Evolutionary conservation across 2,329 filamentous ascomycete species (phyloP).

Genomic region (Phyllosticta citrichinensis): DNA sequence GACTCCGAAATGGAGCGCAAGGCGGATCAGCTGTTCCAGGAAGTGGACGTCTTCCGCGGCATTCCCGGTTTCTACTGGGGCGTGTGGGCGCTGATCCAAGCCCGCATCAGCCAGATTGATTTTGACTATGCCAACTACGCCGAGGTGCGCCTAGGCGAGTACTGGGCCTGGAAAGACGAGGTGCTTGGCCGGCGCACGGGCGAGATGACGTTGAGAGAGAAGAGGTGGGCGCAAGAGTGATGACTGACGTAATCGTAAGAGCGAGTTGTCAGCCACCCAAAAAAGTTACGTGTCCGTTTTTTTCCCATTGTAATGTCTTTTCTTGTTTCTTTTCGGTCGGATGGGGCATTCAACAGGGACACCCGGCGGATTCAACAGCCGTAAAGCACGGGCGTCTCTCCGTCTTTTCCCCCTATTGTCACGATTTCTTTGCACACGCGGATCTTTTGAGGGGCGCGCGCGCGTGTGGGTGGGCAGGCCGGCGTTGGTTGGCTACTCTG

Average conservation of each 20-base stretch:
- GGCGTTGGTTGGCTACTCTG: background rate
- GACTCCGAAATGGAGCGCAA: constrained; percentile 12
- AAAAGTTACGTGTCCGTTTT: background rate
- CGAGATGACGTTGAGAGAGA: constrained; percentile 64
- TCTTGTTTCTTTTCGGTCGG: background rate
- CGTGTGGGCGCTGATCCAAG: constrained; percentile 92
- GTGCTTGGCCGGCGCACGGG: constrained; percentile 51
- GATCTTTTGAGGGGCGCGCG: background rate
- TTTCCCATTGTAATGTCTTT: background rate
- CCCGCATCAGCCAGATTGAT: constrained; percentile 86
- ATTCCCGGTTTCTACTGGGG: constrained; percentile 87
- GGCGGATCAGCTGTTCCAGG: constrained; percentile 54
- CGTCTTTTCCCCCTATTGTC: background rate
- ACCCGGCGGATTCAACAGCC: background rate
- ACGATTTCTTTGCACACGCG: background rate
- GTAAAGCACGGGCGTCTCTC: background rate
- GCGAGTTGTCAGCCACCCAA: background rate
- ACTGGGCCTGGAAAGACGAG: constrained; percentile 83
- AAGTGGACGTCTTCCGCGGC: constrained; percentile 81
- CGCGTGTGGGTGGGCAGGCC: background rate
- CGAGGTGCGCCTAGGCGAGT: constrained; percentile 75
- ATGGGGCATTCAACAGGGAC: background rate
- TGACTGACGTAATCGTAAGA: background rate
- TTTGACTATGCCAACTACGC: constrained; percentile 95
- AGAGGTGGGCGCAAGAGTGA: constrained; percentile 60